Evolutionary conservation across 2,329 filamentous ascomycete genomes (phyloP), one percentile per base, ranked within the genome.

Genomic region (Cladophialophora immunda): DNA sequence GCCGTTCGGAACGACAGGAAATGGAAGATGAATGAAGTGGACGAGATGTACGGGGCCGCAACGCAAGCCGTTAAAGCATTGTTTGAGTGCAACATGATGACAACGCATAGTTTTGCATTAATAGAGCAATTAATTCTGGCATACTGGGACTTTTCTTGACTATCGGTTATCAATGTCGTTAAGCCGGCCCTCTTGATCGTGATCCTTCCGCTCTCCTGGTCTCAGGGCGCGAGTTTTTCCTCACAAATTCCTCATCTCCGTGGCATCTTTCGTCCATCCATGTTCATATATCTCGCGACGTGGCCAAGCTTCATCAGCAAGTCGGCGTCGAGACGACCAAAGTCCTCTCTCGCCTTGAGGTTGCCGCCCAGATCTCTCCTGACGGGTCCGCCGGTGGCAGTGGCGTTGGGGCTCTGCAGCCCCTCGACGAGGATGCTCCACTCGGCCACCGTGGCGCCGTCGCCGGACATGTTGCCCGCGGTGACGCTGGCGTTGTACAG

Each of bases 381-480:
- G 22, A 32, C 53, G 11, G 47, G n/a, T 9, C 22, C 38, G 17
- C 38, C 41, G 0, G 41, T 11, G 19, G n/a, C 22, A 3, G 3
- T 50, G 22, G 9, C 17, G 45, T 25, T 50, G 45, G 45, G n/a
- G 5, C 45, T 50, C 45, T 50, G 41, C 55, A 70, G 36, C 4
- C 55, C 66, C 22, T 70, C 68, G 17, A 71, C 76, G 58, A 84
- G 70, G 64, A 84, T 81, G 9, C 77, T 80, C 79, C 80, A 84
- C 66, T 83, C 82, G 1, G 81, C 81, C 8, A 84, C 81, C 4
- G 78, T 83, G 4, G 81, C 81, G 3, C 82, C 82, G 4, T 77
- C 78, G 2, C 78, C 78, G 64, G 79, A 78, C 32, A 76, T 74
- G 6, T 74, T 64, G 54, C 77, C 75, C 7, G 63, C 73, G n/a